These are phyloP conservation scores for Blastomyces emzantsi DNA, from an alignment of 2,329 filamentous ascomycete genomes.

Conservation along the genomic window DNA sequence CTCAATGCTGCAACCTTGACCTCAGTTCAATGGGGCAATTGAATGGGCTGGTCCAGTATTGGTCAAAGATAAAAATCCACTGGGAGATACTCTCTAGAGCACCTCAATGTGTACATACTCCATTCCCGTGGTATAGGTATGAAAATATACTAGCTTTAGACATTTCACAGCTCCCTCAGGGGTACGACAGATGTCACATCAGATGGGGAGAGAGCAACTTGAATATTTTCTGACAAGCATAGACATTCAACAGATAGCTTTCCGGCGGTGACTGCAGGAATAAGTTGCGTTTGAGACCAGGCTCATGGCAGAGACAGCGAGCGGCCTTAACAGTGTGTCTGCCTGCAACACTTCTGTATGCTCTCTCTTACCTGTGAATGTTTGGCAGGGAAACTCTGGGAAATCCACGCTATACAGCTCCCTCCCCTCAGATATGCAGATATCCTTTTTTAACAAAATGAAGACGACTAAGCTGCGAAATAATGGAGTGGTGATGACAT, in stretches of 20 bases:
- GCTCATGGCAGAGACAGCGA: slow-evolving; percentile 1
- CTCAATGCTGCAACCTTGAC: too few relatives aligned
- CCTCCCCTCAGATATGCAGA: too few relatives aligned
- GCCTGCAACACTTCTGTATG: neutral
- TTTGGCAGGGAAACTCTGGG: neutral
- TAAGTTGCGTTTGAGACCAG: slow-evolving; percentile 4
- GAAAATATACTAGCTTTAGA: slow-evolving; percentile 17
- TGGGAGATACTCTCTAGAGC: too few relatives aligned
- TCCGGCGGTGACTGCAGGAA: neutral
- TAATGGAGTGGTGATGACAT: too few relatives aligned
- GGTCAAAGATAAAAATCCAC: too few relatives aligned
- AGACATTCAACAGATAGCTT: slow-evolving; percentile 16
- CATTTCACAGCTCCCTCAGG: slow-evolving; percentile 18
- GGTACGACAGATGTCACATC: slow-evolving; percentile 19
- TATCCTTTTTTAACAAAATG: too few relatives aligned
- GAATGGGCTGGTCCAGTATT: neutral
- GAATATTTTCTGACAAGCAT: slow-evolving; percentile 21
- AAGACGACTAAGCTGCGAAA: too few relatives aligned
- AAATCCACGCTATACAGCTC: too few relatives aligned
- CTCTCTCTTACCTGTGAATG: neutral
- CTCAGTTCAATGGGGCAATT: neutral
- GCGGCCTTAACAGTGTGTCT: slow-evolving; percentile 2
- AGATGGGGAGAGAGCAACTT: slow-evolving; percentile 15
- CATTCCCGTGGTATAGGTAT: slow-evolving; percentile 1
- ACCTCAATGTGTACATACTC: too few relatives aligned